These are phyloP conservation scores for Emmonsiellopsis sp. DNA, from an alignment of 2,329 filamentous ascomycete genomes.

Conservation along the genomic window DNA sequence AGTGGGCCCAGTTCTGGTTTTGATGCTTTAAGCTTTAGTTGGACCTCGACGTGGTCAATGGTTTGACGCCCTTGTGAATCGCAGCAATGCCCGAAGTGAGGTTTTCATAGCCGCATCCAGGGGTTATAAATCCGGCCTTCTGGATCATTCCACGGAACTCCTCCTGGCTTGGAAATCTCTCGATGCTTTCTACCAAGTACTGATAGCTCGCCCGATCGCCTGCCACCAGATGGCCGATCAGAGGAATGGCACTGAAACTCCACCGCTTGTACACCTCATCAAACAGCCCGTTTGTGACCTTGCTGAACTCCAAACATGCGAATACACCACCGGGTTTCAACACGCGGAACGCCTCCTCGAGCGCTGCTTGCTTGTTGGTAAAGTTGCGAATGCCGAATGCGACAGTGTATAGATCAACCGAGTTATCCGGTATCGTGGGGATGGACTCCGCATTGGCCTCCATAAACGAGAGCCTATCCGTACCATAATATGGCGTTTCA, in stretches of 20 bases:
- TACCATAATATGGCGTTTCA: slow-evolving; percentile 48
- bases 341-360: slow-evolving; percentile 76
- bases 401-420: slow-evolving; percentile 92
- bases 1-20: too few relatives aligned
- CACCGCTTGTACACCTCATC: slow-evolving; percentile 87
- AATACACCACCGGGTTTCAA: slow-evolving; percentile 93
- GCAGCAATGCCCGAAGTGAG: slow-evolving; percentile 86
- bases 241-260: slow-evolving; percentile 87
- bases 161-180: slow-evolving; percentile 77
- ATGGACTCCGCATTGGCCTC: slow-evolving; percentile 84
- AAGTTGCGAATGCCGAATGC: slow-evolving; percentile 98
- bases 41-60: slow-evolving; percentile 17
- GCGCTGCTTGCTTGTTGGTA: slow-evolving; percentile 74
- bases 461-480: slow-evolving; percentile 57
- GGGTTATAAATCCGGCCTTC: slow-evolving; percentile 71
- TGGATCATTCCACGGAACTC: slow-evolving; percentile 58
- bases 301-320: slow-evolving; percentile 91
- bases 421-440: slow-evolving; percentile 52
- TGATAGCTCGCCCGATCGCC: slow-evolving; percentile 94
- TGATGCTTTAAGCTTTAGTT: neutral
- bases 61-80: slow-evolving; percentile 95
- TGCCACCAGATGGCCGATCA: slow-evolving; percentile 92
- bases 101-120: slow-evolving; percentile 77
- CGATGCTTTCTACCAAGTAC: slow-evolving; percentile 97
- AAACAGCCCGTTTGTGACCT: slow-evolving; percentile 67